Evolutionary conservation across 768 basidiomycete species (phyloP).

Genomic region (Udeniomyces megalosporus): DNA sequence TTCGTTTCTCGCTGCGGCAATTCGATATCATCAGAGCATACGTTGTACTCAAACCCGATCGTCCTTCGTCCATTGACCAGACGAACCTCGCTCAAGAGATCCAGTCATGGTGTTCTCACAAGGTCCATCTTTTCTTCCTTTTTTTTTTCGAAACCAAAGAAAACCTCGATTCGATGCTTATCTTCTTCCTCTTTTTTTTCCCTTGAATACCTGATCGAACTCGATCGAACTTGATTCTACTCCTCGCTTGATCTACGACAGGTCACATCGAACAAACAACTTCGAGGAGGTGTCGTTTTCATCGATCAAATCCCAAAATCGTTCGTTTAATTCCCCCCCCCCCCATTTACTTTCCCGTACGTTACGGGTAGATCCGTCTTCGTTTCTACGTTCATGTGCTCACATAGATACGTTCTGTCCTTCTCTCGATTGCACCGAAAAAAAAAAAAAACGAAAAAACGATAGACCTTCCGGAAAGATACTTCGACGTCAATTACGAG

Average conservation of each 20-base stretch:
- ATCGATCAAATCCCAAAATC: constrained; percentile 55
- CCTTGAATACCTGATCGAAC: no score
- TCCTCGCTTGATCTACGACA: not conserved
- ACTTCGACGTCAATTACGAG: constrained; percentile 57
- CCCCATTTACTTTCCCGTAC: not conserved
- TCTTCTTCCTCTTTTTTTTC: no score
- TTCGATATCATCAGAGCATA: constrained; percentile 26
- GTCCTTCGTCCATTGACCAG: constrained; percentile 24
- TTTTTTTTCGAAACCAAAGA: not conserved
- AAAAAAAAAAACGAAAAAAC: no score
- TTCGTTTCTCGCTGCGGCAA: not conserved
- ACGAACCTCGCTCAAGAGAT: constrained; percentile 34
- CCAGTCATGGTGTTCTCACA: constrained; percentile 47
- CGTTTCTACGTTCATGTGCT: not conserved
- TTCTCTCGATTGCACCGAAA: no score
- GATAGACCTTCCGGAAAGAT: constrained; percentile 74
- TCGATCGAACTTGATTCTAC: no score
- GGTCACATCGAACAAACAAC: constrained; percentile 44
- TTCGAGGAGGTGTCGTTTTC: constrained; percentile 53
- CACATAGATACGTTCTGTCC: not conserved
- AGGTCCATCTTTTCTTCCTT: constrained; percentile 34
- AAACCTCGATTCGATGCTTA: no score
- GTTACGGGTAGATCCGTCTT: not conserved
- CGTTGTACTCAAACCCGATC: constrained; percentile 23
- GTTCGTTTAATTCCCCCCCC: constrained; percentile 27